phyloP scores from a whole-genome alignment of 768 basidiomycete genomes.

The Serpula lacrymans region DNA sequence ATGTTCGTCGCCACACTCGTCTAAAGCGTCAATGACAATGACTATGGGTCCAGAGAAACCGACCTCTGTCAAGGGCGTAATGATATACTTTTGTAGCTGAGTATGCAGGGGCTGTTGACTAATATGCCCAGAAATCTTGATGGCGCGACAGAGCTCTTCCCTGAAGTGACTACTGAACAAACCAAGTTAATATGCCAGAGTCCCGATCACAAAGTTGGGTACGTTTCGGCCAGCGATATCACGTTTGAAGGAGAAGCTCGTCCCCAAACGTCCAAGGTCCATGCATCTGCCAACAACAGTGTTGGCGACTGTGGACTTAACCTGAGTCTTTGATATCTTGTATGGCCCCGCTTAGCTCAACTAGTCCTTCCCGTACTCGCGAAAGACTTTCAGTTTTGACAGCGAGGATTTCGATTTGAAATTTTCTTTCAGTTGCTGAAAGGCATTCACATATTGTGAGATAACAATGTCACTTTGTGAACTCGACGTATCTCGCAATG shows the following conservation, averaged over 20 bases:
- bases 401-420: background rate
- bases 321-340: background rate
- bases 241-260: background rate
- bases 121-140: background rate
- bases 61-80: background rate
- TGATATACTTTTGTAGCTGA: slow-evolving; percentile 1
- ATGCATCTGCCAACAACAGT: background rate
- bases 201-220: background rate
- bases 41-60: background rate
- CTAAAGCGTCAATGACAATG: slow-evolving; percentile 3
- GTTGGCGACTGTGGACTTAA: background rate
- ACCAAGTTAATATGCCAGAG: background rate
- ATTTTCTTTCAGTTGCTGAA: background rate
- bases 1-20: slow-evolving; percentile 1
- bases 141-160: background rate
- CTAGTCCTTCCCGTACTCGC: no score
- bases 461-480: background rate
- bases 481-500: background rate
- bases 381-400: background rate
- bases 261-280: background rate
- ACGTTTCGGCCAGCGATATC: background rate
- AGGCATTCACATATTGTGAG: background rate
- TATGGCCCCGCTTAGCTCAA: no score
- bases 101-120: background rate
- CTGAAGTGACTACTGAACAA: background rate